A percentile compares a stretch with the other conserved stretches of the same genome.
phyloP scores from a whole-genome alignment of 129 eudicot genomes.

The Ambrosia trifida region DNA sequence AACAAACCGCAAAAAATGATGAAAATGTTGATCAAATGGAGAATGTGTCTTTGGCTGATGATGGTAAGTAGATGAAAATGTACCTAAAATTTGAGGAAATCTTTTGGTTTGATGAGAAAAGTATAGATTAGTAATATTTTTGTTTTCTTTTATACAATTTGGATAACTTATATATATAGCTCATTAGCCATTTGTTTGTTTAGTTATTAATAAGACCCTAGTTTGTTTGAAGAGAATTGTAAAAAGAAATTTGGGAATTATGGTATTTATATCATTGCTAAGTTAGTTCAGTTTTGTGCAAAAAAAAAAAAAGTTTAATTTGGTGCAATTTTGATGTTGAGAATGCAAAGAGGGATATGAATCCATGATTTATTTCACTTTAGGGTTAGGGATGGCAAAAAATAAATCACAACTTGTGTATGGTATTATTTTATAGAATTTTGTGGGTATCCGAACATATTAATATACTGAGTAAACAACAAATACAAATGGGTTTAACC shows the following conservation, averaged over 20 bases:
- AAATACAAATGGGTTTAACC: no score
- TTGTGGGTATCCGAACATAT: no score
- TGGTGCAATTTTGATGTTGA: background rate
- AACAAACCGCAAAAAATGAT: constrained; percentile 29
- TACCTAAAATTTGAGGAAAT: constrained; percentile 8
- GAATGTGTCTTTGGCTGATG: constrained; percentile 36
- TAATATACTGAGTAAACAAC: no score
- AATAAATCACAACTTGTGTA: no score
- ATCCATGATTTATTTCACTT: background rate
- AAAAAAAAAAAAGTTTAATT: no score
- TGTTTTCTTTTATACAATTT: constrained; percentile 14
- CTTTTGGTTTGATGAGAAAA: constrained; percentile 29
- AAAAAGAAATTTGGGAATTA: constrained; percentile 32
- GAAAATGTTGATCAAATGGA: constrained; percentile 45
- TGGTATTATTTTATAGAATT: no score
- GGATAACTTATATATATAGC: constrained; percentile 29
- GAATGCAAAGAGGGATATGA: background rate
- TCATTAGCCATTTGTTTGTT: constrained; percentile 37
- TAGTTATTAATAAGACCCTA: constrained; percentile 29
- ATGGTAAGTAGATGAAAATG: constrained; percentile 33
- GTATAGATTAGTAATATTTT: constrained; percentile 21
- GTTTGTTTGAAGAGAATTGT: constrained; percentile 32
- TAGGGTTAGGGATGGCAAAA: background rate
- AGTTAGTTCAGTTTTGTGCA: background rate
- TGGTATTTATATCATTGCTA: constrained; percentile 18